Percentiles rank a stretch among this genome's conserved stretches.
Evolutionary conservation across 768 basidiomycete genomes (phyloP).

Genomic region (Strobilomyces dryophilus): DNA sequence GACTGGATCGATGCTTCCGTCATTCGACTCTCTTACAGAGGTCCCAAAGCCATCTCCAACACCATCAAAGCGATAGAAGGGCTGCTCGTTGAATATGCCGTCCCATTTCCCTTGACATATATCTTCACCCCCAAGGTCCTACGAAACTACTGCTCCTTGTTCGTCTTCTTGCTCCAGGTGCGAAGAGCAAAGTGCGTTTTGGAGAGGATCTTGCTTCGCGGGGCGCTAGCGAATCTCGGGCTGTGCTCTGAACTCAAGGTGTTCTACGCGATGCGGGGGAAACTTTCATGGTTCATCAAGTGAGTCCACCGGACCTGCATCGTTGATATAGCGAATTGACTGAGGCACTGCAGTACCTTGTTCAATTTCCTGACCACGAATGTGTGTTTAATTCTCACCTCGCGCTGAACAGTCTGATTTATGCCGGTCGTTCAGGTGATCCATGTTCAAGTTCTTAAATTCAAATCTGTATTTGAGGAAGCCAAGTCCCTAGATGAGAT

Average conservation of each 20-base stretch:
- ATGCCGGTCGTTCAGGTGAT: constrained; percentile 48
- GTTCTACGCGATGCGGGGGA: constrained; percentile 73
- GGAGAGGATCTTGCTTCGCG: constrained; percentile 65
- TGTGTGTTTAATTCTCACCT: constrained; percentile 37
- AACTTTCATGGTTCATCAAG: constrained; percentile 84
- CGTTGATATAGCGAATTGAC: not conserved
- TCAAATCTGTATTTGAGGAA: constrained; percentile 50
- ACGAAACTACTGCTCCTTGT: constrained; percentile 60
- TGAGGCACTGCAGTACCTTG: constrained; percentile 43
- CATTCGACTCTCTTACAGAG: constrained; percentile 67
- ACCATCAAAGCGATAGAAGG: constrained; percentile 66
- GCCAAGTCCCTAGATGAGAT: constrained; percentile 73
- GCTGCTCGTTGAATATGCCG: constrained; percentile 70
- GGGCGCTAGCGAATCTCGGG: constrained; percentile 35
- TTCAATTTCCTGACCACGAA: constrained; percentile 72
- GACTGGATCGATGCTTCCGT: constrained; percentile 65
- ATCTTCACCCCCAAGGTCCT: constrained; percentile 58
- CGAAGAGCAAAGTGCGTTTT: constrained; percentile 66
- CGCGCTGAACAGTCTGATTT: not conserved
- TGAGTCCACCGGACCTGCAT: constrained; percentile 35
- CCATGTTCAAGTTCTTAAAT: constrained; percentile 54
- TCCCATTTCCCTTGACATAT: constrained; percentile 79
- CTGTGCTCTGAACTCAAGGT: constrained; percentile 52
- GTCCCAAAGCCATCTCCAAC: constrained; percentile 44
- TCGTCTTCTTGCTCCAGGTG: constrained; percentile 70